Base-by-base conservation (phyloP, 176 grass and related monocot species). In the Aegilops bicornis region DNA sequence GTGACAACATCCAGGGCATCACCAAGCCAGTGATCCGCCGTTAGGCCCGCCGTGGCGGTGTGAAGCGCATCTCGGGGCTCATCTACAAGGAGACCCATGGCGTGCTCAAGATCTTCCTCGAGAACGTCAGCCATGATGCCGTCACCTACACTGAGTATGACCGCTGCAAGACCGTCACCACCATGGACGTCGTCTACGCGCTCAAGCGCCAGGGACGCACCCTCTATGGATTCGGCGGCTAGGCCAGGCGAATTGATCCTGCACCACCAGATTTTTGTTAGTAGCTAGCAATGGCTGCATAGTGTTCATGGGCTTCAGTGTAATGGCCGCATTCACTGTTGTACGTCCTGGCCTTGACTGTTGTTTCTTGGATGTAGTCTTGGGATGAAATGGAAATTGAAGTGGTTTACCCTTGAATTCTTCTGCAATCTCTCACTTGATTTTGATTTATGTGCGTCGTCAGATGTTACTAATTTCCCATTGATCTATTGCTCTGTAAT, bases 61-160 rank as follows among this genome's bases (percentile, higher is more conserved):
- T 98, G 45, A 98, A 98, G 90, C 93, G 96, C 87, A 98, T 98
- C 86, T 90, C 85, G 12, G 93, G 96, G 0, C 87, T 98, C 30
- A 98, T 95, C 88, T 98, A 98, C 74, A 92, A 97, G 91, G 95
- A 97, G 92, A 97, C 92, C 11, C 95, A 91, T 43, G 95, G 95
- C 79, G 95, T 97, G 35, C 95, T 97, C 76, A 97, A 97, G 95
- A 95, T 98, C 89, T 98, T 98, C 78, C 93, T 98, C 19, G 93
- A 98, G 93, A 98, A 98, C 59, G 91, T 98, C 47, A 98, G 95
- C 85, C 92, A 93, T 70, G 96, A 98, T 33, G 96, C 93, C 29
- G 93, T 98, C 80, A 98, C 96, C 66, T 98, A 98, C 86, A 98
- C 96, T 27, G 1, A 27, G 25, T 27, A 27, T 27, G 1, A 0